Evolutionary conservation across 768 basidiomycete genomes (phyloP).

Genomic region (Pleurotus pulmonarius): DNA sequence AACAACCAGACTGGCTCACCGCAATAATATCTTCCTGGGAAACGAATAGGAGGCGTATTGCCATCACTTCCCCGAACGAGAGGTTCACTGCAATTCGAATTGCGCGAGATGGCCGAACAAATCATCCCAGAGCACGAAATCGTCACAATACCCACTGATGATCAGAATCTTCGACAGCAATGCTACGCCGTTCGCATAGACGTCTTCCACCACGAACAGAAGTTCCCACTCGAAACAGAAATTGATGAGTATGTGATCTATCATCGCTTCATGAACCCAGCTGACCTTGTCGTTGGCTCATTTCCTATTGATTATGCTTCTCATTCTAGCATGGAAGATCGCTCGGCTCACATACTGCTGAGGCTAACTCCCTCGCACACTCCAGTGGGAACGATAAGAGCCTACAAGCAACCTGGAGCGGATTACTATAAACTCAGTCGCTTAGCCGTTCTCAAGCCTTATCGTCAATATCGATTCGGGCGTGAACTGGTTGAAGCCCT

Average conservation of each 20-base stretch:
- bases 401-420: constrained; percentile 28
- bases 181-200: constrained; percentile 61
- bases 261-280: not conserved
- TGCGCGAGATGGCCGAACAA: not conserved
- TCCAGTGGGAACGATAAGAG: constrained; percentile 73
- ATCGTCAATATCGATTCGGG: constrained; percentile 64
- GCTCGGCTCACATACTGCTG: constrained; percentile 68
- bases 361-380: constrained; percentile 55
- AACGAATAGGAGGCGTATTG: too few relatives aligned
- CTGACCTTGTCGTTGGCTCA: constrained; percentile 8
- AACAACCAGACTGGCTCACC: too few relatives aligned
- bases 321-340: constrained; percentile 50
- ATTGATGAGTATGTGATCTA: constrained; percentile 57
- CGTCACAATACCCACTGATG: constrained; percentile 38
- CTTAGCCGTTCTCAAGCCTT: constrained; percentile 63
- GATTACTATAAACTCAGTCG: constrained; percentile 71
- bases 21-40: too few relatives aligned
- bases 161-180: constrained; percentile 48
- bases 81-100: not conserved
- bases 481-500: constrained; percentile 58
- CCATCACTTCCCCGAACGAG: too few relatives aligned
- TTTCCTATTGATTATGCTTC: constrained; percentile 1
- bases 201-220: constrained; percentile 65
- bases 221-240: constrained; percentile 71
- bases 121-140: constrained; percentile 47